Percentiles rank a stretch among this genome's conserved stretches.
Evolutionary conservation across 1,284 basidiomycete genomes (phyloP).

Genomic region (Heterobasidion parviporum): DNA sequence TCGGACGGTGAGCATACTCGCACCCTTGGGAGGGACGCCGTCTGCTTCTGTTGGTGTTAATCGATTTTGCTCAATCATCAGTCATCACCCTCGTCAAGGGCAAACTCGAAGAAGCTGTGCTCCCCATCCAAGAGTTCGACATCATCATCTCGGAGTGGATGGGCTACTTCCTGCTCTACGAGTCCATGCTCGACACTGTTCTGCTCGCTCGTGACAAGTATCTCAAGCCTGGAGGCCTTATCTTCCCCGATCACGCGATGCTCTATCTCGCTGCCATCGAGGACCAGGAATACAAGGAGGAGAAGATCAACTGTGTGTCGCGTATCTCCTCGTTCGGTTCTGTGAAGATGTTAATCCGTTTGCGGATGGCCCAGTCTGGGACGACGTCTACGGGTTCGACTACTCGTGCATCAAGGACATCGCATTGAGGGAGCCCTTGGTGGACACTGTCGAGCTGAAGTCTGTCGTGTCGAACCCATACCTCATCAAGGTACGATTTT

Average conservation of each 20-base stretch:
- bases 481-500: slow-evolving; percentile 60
- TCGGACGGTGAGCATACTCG: slow-evolving; percentile 68
- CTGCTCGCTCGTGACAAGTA: slow-evolving; percentile 96
- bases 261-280: slow-evolving; percentile 97
- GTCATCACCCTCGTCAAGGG: slow-evolving; percentile 96
- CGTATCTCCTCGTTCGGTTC: neutral
- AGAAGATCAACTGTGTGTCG: slow-evolving; percentile 93
- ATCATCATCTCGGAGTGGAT: slow-evolving; percentile 99
- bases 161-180: slow-evolving; percentile 95
- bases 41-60: neutral
- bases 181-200: slow-evolving; percentile 99
- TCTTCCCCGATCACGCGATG: slow-evolving; percentile 95
- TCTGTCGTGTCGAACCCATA: slow-evolving; percentile 88
- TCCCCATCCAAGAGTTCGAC: slow-evolving; percentile 87
- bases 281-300: slow-evolving; percentile 99
- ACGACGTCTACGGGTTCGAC: slow-evolving; percentile 99
- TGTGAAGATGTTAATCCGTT: neutral
- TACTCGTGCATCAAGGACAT: slow-evolving; percentile 99
- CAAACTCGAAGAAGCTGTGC: slow-evolving; percentile 88
- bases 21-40: neutral
- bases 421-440: slow-evolving; percentile 91
- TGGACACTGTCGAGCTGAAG: slow-evolving; percentile 96
- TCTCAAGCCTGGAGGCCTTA: slow-evolving; percentile 82
- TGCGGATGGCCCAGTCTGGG: slow-evolving; percentile 73
- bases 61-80: slow-evolving; percentile 22